Percentiles rank a stretch among this genome's conserved stretches.
Evolutionary conservation across 2,329 filamentous ascomycete species (phyloP).

Genomic region (Trichoderma sp.): DNA sequence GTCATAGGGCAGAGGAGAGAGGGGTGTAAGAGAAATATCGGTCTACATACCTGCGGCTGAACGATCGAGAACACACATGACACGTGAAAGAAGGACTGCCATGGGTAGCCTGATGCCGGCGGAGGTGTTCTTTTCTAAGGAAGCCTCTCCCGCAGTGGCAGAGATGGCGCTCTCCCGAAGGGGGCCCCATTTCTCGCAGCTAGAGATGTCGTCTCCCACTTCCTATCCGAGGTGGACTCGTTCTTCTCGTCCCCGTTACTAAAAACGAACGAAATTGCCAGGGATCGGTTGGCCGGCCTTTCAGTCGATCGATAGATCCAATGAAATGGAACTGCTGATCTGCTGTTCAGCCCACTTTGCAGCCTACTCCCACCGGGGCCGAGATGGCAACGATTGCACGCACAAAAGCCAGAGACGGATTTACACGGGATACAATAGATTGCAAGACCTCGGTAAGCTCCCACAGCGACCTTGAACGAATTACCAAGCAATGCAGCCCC

Average conservation of each 20-base stretch:
- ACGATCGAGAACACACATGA: slow-evolving; percentile 37
- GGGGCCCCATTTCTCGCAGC: slow-evolving; percentile 13
- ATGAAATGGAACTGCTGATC: neutral
- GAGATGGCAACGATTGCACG: neutral
- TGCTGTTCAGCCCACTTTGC: neutral
- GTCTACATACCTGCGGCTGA: slow-evolving; percentile 38
- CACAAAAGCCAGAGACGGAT: neutral
- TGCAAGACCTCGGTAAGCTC: neutral
- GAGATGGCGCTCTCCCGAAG: slow-evolving; percentile 28
- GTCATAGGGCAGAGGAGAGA: neutral
- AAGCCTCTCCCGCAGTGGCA: slow-evolving; percentile 42
- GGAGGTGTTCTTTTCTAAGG: slow-evolving; percentile 40
- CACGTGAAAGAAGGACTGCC: slow-evolving; percentile 35
- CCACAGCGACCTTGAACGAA: neutral
- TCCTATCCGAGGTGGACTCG: slow-evolving; percentile 12
- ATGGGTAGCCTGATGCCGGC: slow-evolving; percentile 40
- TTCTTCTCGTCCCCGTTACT: neutral
- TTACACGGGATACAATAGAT: neutral
- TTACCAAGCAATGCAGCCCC: neutral
- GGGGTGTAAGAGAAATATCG: neutral
- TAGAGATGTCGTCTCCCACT: slow-evolving; percentile 11
- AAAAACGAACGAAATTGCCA: neutral
- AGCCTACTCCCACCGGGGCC: slow-evolving; percentile 7
- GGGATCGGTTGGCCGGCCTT: neutral
- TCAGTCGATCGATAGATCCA: neutral